A percentile compares a stretch with the other conserved stretches of the same genome.
phyloP scores from a whole-genome alignment of 1,139 yeast species.

The Ogataea hybrid region DNA sequence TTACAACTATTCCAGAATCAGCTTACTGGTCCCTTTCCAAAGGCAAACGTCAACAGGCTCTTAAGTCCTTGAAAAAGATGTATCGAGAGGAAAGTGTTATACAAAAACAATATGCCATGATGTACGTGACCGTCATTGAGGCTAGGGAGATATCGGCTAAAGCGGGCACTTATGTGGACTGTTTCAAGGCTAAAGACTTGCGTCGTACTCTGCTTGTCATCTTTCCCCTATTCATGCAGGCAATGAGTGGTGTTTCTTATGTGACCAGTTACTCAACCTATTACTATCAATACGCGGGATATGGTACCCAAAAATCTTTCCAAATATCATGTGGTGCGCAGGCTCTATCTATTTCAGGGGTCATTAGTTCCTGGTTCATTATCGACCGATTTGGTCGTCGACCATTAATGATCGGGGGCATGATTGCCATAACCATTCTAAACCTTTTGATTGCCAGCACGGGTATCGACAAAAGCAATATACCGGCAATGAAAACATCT shows the following conservation, averaged over 20 bases:
- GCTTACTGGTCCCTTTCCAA: conserved; percentile 48
- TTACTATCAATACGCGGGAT: conserved; percentile 52
- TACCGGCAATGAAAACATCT: conserved; percentile 17
- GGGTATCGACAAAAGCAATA: conserved; percentile 12
- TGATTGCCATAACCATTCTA: conserved; percentile 11
- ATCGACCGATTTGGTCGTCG: conserved; percentile 49
- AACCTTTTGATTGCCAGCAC: conserved; percentile 19
- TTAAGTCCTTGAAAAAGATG: conserved; percentile 7
- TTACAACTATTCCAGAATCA: conserved; percentile 37
- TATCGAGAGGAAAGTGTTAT: neutral
- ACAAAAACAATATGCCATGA: conserved; percentile 6
- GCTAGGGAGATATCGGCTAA: neutral
- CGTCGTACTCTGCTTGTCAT: conserved; percentile 57
- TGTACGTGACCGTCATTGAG: conserved; percentile 2
- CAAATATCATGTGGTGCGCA: conserved; percentile 46
- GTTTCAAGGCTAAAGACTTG: conserved; percentile 45
- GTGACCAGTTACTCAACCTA: conserved; percentile 51
- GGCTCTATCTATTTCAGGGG: conserved; percentile 50
- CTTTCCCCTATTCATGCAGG: conserved; percentile 49
- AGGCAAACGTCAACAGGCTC: conserved; percentile 35
- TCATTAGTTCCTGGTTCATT: conserved; percentile 50
- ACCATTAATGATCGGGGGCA: conserved; percentile 45
- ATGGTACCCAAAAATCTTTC: conserved; percentile 40
- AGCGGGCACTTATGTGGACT: conserved; percentile 42
- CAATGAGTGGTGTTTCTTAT: conserved; percentile 46